Evolutionary conservation across 2,329 filamentous ascomycete species (phyloP).

Genomic region (Sporothrix phasma): DNA sequence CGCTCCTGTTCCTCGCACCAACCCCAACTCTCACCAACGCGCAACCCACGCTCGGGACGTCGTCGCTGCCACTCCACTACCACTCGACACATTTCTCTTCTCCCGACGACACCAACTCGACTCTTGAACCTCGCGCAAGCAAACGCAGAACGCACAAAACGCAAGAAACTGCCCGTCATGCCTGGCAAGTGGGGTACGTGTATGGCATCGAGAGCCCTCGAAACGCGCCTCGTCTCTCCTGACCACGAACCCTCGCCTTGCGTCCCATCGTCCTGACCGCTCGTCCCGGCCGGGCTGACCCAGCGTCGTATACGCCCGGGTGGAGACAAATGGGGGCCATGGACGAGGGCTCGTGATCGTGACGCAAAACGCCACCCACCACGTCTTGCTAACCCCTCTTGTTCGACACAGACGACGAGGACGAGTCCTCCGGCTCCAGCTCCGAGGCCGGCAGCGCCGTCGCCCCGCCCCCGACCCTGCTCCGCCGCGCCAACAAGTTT

Average conservation of each 20-base stretch:
- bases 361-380: neutral
- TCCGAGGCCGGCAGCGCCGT: constrained; percentile 28
- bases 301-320: no score
- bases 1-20: neutral
- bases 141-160: no score
- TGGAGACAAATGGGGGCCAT: neutral
- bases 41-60: neutral
- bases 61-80: neutral
- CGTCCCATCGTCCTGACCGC: neutral
- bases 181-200: constrained; percentile 6
- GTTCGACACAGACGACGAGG: constrained; percentile 28
- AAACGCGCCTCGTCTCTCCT: neutral
- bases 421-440: constrained; percentile 26
- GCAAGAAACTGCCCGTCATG: neutral
- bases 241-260: neutral
- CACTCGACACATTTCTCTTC: neutral
- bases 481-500: constrained; percentile 53
- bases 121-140: neutral
- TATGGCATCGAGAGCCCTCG: neutral
- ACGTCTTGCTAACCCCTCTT: neutral
- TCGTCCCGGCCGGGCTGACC: no score
- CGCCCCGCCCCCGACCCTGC: constrained; percentile 29
- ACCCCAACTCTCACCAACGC: neutral
- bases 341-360: neutral
- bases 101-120: neutral